Base-by-base conservation (phyloP, 1,284 basidiomycete genomes). In the Cryptococcus sp. region DNA sequence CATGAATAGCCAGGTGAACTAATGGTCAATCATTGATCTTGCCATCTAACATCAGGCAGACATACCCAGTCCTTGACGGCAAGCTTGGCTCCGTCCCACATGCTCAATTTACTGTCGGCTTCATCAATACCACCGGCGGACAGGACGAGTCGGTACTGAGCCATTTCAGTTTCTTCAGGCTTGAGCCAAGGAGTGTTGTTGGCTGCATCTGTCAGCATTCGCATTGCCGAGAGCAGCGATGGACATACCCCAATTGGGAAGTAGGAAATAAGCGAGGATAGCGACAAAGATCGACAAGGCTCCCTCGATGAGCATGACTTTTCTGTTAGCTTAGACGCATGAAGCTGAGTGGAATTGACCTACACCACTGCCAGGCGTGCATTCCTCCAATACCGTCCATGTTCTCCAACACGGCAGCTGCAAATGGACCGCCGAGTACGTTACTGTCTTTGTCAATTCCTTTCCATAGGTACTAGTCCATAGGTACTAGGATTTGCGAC, bases 351-450 rank as follows among this genome's bases (percentile, higher is more conserved):
- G n/a, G n/a, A n/a, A n/a, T n/a, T 36, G 7, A 54, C 53, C 51
- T 36, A 55, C 53, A 55, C 53, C 53, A 55, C 40, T 55, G 42
- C 53, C 53, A 55, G 28, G 53, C 53, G 45, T 55, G 48, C 53
- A 55, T 55, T 22, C 53, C 53, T 24, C 45, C 24, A 32, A 55
- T 31, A 23, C 49, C 49, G 28, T 55, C 45, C 53, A 55, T 54
- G 49, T 55, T 55, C 34, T 55, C 53, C 2, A 55, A 32, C 18
- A 55, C 37, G 23, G 49, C 53, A 31, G 53, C 53, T 10, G 53
- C 53, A 24, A 55, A 55, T 19, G 53, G 53, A 44, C 53, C 53
- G 32, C 53, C 53, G 22, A 55, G 44, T 31, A 55, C 53, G 40
- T 55, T 55, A n/a, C 34, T 36, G 10, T 10, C 10, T 36, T 36